Evolutionary conservation across 441 rosid species (phyloP).

Genomic region (Euphorbia celastroides): DNA sequence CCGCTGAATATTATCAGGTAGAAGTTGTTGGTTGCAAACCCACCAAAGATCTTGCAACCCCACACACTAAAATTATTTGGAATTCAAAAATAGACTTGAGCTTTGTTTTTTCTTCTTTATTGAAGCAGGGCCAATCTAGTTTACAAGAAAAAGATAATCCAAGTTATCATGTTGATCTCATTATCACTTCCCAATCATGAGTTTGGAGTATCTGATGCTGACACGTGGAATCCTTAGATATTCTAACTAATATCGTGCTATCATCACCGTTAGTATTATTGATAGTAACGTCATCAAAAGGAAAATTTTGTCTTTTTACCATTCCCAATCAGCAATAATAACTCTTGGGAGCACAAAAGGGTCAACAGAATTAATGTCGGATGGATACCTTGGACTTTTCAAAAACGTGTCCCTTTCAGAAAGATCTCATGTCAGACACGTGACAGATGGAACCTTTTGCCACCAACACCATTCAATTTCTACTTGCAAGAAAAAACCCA

Average conservation of each 20-base stretch:
- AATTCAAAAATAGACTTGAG: conserved; percentile 17
- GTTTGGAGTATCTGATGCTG: conserved; percentile 24
- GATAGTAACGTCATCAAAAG: conserved; percentile 17
- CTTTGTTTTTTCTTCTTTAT: conserved; percentile 28
- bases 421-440: conserved; percentile 16
- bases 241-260: conserved; percentile 4
- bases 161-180: conserved; percentile 15
- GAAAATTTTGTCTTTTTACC: conserved; percentile 20
- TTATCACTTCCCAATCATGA: conserved; percentile 27
- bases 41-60: no score
- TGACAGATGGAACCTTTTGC: background rate
- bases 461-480: conserved; percentile 1
- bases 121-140: background rate
- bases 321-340: background rate
- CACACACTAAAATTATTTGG: conserved; percentile 12
- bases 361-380: conserved; percentile 27
- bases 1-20: conserved; percentile 19
- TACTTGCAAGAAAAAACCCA: background rate
- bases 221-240: conserved; percentile 24
- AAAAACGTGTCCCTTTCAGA: conserved; percentile 22
- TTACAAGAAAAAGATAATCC: background rate
- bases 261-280: no score
- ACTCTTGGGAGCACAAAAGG: background rate
- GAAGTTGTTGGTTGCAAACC: conserved; percentile 14
- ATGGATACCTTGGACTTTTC: conserved; percentile 25